phyloP scores from a whole-genome alignment of 2,329 filamentous ascomycete genomes.

The Aspergillus intermedius region DNA sequence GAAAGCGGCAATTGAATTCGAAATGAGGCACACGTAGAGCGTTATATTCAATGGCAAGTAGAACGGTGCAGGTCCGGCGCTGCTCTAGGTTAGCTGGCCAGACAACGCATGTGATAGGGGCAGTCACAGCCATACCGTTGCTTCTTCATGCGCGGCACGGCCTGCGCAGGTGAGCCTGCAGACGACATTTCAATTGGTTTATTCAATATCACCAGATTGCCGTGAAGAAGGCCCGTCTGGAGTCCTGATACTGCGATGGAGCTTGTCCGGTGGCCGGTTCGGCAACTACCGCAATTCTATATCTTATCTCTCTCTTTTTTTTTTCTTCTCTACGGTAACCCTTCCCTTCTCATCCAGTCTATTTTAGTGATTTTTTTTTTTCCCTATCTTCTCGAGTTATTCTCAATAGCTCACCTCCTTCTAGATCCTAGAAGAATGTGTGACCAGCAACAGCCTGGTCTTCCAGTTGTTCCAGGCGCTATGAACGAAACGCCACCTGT shows the following conservation, averaged over 20 bases:
- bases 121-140: conserved; percentile 17
- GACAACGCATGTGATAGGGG: background rate
- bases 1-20: conserved; percentile 68
- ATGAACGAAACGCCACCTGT: conserved; percentile 19
- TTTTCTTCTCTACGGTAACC: background rate
- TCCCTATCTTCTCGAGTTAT: background rate
- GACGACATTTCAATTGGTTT: no score
- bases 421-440: conserved; percentile 15
- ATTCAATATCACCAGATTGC: no score
- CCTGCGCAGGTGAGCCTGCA: background rate
- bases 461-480: conserved; percentile 9
- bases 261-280: conserved; percentile 19
- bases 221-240: background rate
- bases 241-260: conserved; percentile 6
- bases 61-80: conserved; percentile 40
- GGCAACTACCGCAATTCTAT: conserved; percentile 24
- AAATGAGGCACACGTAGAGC: conserved; percentile 72
- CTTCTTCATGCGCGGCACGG: conserved; percentile 21
- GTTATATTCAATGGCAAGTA: conserved; percentile 65
- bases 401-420: background rate
- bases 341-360: background rate
- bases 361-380: conserved; percentile 8
- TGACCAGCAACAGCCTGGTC: conserved; percentile 11
- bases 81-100: conserved; percentile 13
- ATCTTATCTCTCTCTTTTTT: conserved; percentile 11